phyloP scores from a whole-genome alignment of 371 early-diverging fungal genomes.

The Syncephalastrum sp. region DNA sequence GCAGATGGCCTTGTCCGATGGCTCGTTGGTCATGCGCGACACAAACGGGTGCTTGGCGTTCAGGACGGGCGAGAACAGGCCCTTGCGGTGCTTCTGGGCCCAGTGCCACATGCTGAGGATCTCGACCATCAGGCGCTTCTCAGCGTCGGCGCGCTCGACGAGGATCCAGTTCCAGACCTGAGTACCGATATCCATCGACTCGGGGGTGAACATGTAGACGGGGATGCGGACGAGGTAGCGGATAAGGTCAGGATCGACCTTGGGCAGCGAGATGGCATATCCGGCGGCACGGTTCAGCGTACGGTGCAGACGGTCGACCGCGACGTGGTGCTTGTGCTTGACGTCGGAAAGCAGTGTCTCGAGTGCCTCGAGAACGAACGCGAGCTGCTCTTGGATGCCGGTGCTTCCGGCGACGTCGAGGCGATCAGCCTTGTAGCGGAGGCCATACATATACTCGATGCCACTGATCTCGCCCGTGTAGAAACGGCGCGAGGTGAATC shows the following conservation, averaged over 20 bases:
- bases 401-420: slow-evolving; percentile 13
- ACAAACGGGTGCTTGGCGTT: slow-evolving; percentile 81
- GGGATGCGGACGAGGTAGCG: slow-evolving; percentile 86
- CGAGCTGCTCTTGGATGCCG: slow-evolving; percentile 34
- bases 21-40: slow-evolving; percentile 87
- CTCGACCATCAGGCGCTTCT: slow-evolving; percentile 77
- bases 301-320: slow-evolving; percentile 49
- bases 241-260: slow-evolving; percentile 70
- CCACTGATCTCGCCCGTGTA: slow-evolving; percentile 64
- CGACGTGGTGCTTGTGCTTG: slow-evolving; percentile 40
- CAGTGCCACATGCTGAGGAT: slow-evolving; percentile 83
- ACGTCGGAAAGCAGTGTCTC: slow-evolving; percentile 38
- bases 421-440: slow-evolving; percentile 13
- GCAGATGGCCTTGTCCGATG: slow-evolving; percentile 77
- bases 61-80: slow-evolving; percentile 66
- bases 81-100: slow-evolving; percentile 74
- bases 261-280: slow-evolving; percentile 17
- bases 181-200: slow-evolving; percentile 75
- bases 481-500: slow-evolving; percentile 55
- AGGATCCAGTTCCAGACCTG: slow-evolving; percentile 89
- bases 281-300: slow-evolving; percentile 54
- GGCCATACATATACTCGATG: slow-evolving; percentile 36
- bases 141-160: slow-evolving; percentile 71
- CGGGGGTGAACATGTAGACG: slow-evolving; percentile 75
- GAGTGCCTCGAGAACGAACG: slow-evolving; percentile 37